Evolutionary conservation across 176 grass and related monocot genomes (phyloP).

Genomic region (Zizania latifolia): DNA sequence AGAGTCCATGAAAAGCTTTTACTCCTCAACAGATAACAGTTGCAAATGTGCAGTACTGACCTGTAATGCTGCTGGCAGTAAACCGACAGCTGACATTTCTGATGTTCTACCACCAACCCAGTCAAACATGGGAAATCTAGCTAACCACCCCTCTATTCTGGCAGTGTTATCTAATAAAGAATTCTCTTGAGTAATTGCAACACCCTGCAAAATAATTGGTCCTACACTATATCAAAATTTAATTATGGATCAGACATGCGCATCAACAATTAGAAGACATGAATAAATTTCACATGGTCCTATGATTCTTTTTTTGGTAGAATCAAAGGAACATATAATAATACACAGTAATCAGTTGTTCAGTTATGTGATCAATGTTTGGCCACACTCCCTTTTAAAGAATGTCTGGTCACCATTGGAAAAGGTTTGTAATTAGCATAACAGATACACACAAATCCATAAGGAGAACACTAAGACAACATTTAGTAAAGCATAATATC

Average conservation of each 20-base stretch:
- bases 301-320: background rate
- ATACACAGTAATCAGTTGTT: background rate
- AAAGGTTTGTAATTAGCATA: background rate
- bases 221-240: background rate
- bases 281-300: background rate
- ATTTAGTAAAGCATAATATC: background rate
- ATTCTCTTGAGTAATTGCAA: conserved; percentile 96
- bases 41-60: no score
- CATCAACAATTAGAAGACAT: background rate
- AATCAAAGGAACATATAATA: background rate
- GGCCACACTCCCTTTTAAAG: background rate
- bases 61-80: conserved; percentile 94
- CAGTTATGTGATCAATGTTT: background rate
- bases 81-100: no score
- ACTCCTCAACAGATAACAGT: background rate
- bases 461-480: background rate
- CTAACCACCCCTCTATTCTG: conserved; percentile 96
- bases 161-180: conserved; percentile 99
- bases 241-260: background rate
- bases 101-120: conserved; percentile 99
- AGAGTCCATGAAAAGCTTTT: no score
- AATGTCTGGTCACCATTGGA: background rate
- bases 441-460: background rate
- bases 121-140: conserved; percentile 98
- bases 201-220: conserved; percentile 61